Percentiles rank a stretch among this genome's conserved stretches.
These are phyloP conservation scores for Ogataea populi-albae DNA, from an alignment of 805 yeast species.

Conservation along the genomic window DNA sequence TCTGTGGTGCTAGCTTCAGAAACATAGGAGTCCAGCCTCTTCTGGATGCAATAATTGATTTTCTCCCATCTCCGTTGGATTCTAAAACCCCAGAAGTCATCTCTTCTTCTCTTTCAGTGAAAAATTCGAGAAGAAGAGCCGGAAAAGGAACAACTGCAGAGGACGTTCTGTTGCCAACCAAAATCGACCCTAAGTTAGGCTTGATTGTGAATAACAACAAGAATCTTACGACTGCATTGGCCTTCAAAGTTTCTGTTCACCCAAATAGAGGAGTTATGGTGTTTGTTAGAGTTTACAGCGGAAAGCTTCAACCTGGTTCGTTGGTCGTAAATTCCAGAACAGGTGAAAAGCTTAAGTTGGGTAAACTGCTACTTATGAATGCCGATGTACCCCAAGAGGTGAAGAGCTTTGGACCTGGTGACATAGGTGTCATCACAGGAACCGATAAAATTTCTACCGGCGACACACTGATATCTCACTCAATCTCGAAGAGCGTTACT, in stretches of 20 bases:
- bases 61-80: constrained; percentile 80
- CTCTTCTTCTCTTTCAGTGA: constrained; percentile 14
- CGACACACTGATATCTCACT: constrained; percentile 76
- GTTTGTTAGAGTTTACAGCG: constrained; percentile 86
- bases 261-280: constrained; percentile 79
- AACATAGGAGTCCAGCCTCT: constrained; percentile 96
- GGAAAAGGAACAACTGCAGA: constrained; percentile 10
- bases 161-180: constrained; percentile 30
- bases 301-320: constrained; percentile 61
- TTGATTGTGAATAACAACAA: constrained; percentile 52
- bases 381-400: constrained; percentile 84
- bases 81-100: constrained; percentile 52
- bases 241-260: constrained; percentile 89
- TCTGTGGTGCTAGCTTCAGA: constrained; percentile 90
- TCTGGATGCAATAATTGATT: constrained; percentile 75
- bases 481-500: constrained; percentile 41
- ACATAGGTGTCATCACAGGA: constrained; percentile 87
- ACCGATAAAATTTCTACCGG: constrained; percentile 79
- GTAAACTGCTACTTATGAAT: constrained; percentile 76
- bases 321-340: constrained; percentile 67
- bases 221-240: constrained; percentile 72
- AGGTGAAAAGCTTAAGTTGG: constrained; percentile 61
- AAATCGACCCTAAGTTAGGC: constrained; percentile 43
- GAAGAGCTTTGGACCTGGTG: constrained; percentile 61
- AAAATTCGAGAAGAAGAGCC: constrained; percentile 16